Evolutionary conservation across 148 eudicot genomes (phyloP), one percentile per base, ranked within the genome.

Genomic region (Talinum fruticosum): DNA sequence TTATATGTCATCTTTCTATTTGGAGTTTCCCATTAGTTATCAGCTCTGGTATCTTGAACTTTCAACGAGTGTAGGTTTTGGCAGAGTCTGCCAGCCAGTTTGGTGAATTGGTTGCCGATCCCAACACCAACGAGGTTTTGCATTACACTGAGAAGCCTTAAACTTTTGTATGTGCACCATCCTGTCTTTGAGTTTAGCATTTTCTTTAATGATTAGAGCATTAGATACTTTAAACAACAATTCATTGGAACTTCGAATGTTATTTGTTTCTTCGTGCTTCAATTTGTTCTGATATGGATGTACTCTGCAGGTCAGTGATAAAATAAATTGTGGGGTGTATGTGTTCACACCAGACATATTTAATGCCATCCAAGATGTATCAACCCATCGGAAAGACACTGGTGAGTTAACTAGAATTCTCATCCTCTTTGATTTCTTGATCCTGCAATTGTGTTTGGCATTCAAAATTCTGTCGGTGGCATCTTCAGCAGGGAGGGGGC

Each of bases 91-190:
- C n/a, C 76, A 85, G 69, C 79, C 90, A 90, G 73, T 88, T 90
- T 79, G 93, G 93, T 80, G 93, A 87, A 84, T 81, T 90, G 51
- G 93, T 90, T 71, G 93, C 93, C 59, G 93, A 90, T 81, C 91
- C 91, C 23, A 81, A 33, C 45, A 90, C 93, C 51, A 88, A 90
- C 78, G 93, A 90, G 82, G 86, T 88, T 71, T 73, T 90, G 86
- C 93, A 90, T 81, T 90, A 90, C 83, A 88, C 91, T 44, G 93
- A 90, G 82, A 90, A 89, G 76, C 91, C 93, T 8, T 91, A 88
- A 85, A 88, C 88, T 73, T 89, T 87, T 85, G 91, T 87, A 86
- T 66, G 89, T 81, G 57, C 66, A 61, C 24, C 19, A 6, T 61
- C 66, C 32, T 61, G 2, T 6, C 30, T 26, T 23, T 61, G 66